Evolutionary conservation across 805 yeast species (phyloP).

Genomic region (Barnettozyma populi): DNA sequence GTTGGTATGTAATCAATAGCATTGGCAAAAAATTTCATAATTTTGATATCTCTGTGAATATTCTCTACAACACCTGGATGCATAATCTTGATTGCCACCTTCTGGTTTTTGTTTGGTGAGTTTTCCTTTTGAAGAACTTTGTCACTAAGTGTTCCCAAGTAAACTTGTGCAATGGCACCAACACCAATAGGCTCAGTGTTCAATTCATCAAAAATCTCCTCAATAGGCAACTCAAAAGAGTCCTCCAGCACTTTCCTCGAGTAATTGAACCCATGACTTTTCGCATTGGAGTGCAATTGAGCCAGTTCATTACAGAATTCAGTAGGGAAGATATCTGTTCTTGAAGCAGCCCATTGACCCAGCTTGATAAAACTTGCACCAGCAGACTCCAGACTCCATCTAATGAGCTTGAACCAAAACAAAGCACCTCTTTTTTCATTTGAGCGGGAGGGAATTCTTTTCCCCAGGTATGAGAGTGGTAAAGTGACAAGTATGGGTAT

Average conservation of each 20-base stretch:
- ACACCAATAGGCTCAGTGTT: conserved; percentile 78
- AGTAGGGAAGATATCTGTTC: conserved; percentile 86
- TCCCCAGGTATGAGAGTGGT: conserved; percentile 47
- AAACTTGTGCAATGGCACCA: conserved; percentile 98
- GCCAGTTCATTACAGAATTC: conserved; percentile 75
- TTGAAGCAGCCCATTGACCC: conserved; percentile 99
- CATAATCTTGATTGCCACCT: conserved; percentile 86
- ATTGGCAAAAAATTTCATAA: conserved; percentile 78
- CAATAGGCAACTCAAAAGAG: conserved; percentile 50
- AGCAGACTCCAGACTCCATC: conserved; percentile 68
- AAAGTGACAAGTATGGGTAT: conserved; percentile 59
- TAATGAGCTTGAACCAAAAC: conserved; percentile 64
- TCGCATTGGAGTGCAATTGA: conserved; percentile 76
- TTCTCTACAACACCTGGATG: conserved; percentile 79
- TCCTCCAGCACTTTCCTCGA: conserved; percentile 55
- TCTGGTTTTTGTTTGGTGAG: conserved; percentile 35
- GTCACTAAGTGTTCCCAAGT: conserved; percentile 59
- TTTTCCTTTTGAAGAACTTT: conserved; percentile 34
- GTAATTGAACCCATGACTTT: conserved; percentile 57
- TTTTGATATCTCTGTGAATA: conserved; percentile 73
- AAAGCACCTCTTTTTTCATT: conserved; percentile 56
- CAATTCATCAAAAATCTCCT: conserved; percentile 78
- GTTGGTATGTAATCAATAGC: conserved; percentile 73
- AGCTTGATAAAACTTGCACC: conserved; percentile 90
- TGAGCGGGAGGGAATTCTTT: conserved; percentile 13